phyloP scores from a whole-genome alignment of 2,329 filamentous ascomycete species.

The Fusarium illudens region DNA sequence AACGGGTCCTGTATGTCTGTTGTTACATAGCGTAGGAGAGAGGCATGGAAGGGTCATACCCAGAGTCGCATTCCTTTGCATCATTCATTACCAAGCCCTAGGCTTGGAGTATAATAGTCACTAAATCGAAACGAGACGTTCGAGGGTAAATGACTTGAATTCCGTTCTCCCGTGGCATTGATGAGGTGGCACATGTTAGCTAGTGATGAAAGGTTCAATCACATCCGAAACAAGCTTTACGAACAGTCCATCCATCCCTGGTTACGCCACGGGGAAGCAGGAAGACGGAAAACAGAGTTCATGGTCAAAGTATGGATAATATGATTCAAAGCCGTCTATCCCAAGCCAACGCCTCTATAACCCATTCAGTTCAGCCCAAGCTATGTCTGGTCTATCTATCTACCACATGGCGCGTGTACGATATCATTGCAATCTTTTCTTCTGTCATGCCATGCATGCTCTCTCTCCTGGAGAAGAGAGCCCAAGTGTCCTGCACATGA shows the following conservation, averaged over 20 bases:
- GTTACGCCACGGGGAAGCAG: not conserved
- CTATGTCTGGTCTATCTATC: constrained; percentile 33
- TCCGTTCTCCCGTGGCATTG: not conserved
- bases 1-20: not conserved
- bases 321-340: constrained; percentile 38
- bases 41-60: constrained; percentile 22
- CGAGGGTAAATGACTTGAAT: not conserved
- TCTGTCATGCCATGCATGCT: not conserved
- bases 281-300: not conserved
- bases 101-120: not conserved
- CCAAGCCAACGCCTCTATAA: constrained; percentile 42
- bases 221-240: not conserved
- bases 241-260: not conserved
- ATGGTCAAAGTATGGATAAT: constrained; percentile 25
- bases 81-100: not conserved
- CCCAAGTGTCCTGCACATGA: constrained; percentile 10
- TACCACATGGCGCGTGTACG: constrained; percentile 28
- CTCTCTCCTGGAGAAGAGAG: constrained; percentile 21
- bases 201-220: not conserved
- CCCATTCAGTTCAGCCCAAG: constrained; percentile 7
- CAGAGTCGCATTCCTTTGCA: constrained; percentile 12
- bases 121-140: not conserved
- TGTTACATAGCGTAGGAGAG: not conserved
- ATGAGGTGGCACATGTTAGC: not conserved
- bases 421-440: constrained; percentile 5